Conservation (phyloP, 176 grass and related monocot genomes). For the Avena atlantica region DNA sequence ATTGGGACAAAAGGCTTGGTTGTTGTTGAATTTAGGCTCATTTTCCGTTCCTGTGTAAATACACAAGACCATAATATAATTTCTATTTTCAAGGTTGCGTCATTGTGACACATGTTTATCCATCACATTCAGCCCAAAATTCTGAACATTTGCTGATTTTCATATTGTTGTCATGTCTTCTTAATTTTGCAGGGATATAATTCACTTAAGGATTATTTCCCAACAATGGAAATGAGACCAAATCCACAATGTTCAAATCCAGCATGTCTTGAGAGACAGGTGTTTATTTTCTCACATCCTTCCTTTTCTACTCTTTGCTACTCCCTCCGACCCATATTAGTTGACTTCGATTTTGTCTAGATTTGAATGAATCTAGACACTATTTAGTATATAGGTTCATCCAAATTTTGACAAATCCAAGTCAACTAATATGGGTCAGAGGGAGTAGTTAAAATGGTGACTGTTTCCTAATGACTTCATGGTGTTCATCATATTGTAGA, state of each 20-base stretch:
- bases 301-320: neutral
- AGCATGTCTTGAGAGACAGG: conserved; percentile 93
- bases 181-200: conserved; percentile 81
- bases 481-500: conserved; percentile 55
- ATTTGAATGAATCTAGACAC: too few relatives aligned
- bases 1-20: too few relatives aligned
- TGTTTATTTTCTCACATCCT: conserved; percentile 9
- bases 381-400: too few relatives aligned
- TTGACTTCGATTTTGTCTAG: too few relatives aligned
- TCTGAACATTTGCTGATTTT: neutral
- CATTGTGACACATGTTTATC: neutral
- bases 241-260: conserved; percentile 96
- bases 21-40: too few relatives aligned
- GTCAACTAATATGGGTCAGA: too few relatives aligned
- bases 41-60: conserved; percentile 6
- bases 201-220: conserved; percentile 96
- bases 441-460: neutral
- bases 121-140: neutral
- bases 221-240: conserved; percentile 97
- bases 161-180: neutral
- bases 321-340: too few relatives aligned
- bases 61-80: neutral
- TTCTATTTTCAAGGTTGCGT: neutral
- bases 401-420: too few relatives aligned
- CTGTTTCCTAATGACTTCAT: conserved; percentile 14